A percentile compares a stretch with the other conserved stretches of the same genome.
These are phyloP conservation scores for Pythium chondricola DNA, from an alignment of 352 stramenopile species.

Conservation along the genomic window DNA sequence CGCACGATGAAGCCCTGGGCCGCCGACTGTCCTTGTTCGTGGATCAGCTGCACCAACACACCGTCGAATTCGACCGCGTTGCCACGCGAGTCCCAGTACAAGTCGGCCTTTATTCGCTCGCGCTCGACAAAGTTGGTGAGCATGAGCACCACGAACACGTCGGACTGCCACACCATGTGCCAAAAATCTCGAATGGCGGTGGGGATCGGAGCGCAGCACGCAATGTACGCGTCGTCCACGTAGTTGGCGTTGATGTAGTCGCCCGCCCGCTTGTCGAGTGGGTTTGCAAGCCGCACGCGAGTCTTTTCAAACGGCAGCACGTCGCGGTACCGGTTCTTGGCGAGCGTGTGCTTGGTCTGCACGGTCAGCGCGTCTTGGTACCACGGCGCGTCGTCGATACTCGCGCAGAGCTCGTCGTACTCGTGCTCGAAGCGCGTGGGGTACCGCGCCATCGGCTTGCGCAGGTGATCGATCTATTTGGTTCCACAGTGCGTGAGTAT, in stretches of 20 bases:
- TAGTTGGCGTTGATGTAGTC: conserved; percentile 79
- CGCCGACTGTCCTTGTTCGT: conserved; percentile 25
- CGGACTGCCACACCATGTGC: conserved; percentile 73
- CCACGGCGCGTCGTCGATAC: conserved; percentile 48
- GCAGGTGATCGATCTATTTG: conserved; percentile 25
- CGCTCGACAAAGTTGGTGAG: conserved; percentile 84
- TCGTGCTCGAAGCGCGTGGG: conserved; percentile 49
- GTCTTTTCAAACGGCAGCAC: conserved; percentile 72
- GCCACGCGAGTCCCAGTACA: conserved; percentile 60
- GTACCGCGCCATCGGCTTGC: conserved; percentile 18
- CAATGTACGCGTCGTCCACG: conserved; percentile 61
- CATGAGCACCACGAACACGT: conserved; percentile 83
- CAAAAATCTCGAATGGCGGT: conserved; percentile 70
- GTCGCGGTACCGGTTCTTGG: conserved; percentile 75
- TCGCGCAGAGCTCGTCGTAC: conserved; percentile 56
- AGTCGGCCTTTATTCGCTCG: conserved; percentile 58
- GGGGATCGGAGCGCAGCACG: conserved; percentile 64
- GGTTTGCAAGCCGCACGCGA: conserved; percentile 40
- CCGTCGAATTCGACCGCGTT: conserved; percentile 43
- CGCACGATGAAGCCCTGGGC: conserved; percentile 42
- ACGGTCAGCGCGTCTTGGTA: conserved; percentile 44
- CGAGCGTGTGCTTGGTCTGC: conserved; percentile 60
- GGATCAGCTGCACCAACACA: conserved; percentile 42
- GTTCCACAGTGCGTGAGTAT: not conserved
- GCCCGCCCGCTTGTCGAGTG: conserved; percentile 12